Base-by-base conservation (phyloP, 768 basidiomycete genomes). In the Trametes gibbosa region DNA sequence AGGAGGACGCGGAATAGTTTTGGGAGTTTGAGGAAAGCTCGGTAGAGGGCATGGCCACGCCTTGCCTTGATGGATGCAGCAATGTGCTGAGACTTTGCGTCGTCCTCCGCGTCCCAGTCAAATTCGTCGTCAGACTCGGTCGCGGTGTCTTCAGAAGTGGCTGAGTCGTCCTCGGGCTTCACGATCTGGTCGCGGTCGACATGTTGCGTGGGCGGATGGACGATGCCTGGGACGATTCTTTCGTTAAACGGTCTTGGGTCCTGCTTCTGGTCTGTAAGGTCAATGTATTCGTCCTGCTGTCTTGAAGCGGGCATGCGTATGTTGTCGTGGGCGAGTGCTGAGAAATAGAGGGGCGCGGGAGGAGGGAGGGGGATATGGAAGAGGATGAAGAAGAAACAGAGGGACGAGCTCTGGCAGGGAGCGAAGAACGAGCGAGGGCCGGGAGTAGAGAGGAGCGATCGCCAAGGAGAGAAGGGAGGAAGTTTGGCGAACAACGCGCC, bases 101-200 rank as follows among this genome's bases (percentile, higher is more conserved):
- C 78, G 14, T 85, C 82, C 47, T 82, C 84, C 51, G 84, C 80
- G 54, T 89, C 85, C 87, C 87, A 88, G 74, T 89, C 79, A 63
- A 91, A 89, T 65, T 89, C 85, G 66, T 89, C 87, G 10, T 80
- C 81, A 3, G 82, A 78, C 63, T 84, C 81, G 13, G 86, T 86
- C 25, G 75, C 79, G n/a, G 82, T 77, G 5, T 42, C 45, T 45
- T 62, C 64, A 17, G 65, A 56, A 3, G 39, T 58, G 55, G 60
- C 59, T 8, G 65, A 46, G 55, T 60, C 49, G 17, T 50, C 47
- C 35, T 66, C 58, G 13, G 45, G 61, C n/a, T 69, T 64, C n/a
- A 62, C 56, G 53, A 66, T 54, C 19, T 59, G 45, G 27, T 67
- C 66, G 34, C 66, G 60, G 59, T 67, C 58, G 46, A 65, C 50